A percentile compares a stretch with the other conserved stretches of the same genome.
Conservation (phyloP, 768 basidiomycete genomes). For the Russula ochroleuca region DNA sequence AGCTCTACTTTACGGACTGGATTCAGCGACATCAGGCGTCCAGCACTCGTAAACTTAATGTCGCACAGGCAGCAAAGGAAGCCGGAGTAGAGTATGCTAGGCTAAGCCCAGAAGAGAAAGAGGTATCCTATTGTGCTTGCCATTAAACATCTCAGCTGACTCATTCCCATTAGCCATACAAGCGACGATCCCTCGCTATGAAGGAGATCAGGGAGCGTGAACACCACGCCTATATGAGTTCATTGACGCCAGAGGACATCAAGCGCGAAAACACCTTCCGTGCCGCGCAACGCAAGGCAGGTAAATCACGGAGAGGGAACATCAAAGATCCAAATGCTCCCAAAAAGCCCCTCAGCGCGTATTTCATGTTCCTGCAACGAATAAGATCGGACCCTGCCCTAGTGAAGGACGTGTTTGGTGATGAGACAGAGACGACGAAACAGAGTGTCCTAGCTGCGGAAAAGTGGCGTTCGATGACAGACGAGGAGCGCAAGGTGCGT, state of each 20-base stretch:
- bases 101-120: conserved; percentile 75
- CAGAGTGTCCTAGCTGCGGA: conserved; percentile 92
- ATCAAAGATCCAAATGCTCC: conserved; percentile 97
- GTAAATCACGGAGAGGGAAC: conserved; percentile 88
- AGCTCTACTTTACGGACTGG: conserved; percentile 94
- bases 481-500: conserved; percentile 86
- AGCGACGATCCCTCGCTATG: conserved; percentile 73
- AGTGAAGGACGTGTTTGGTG: conserved; percentile 79
- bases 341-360: conserved; percentile 91
- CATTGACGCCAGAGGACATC: conserved; percentile 90
- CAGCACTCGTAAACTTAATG: conserved; percentile 82
- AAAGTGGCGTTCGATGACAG: conserved; percentile 89
- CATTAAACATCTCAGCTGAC: conserved; percentile 25
- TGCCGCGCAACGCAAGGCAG: conserved; percentile 87
- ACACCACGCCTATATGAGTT: conserved; percentile 78
- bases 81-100: conserved; percentile 86
- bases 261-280: conserved; percentile 90
- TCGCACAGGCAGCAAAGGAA: conserved; percentile 93
- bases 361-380: conserved; percentile 91
- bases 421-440: conserved; percentile 89
- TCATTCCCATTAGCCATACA: conserved; percentile 61
- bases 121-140: conserved; percentile 46
- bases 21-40: conserved; percentile 81
- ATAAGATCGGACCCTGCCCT: conserved; percentile 75
- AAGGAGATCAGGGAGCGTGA: conserved; percentile 85